Evolutionary conservation across 2,329 filamentous ascomycete genomes (phyloP), one percentile per base, ranked within the genome.

Genomic region (Claviceps lovelessii): DNA sequence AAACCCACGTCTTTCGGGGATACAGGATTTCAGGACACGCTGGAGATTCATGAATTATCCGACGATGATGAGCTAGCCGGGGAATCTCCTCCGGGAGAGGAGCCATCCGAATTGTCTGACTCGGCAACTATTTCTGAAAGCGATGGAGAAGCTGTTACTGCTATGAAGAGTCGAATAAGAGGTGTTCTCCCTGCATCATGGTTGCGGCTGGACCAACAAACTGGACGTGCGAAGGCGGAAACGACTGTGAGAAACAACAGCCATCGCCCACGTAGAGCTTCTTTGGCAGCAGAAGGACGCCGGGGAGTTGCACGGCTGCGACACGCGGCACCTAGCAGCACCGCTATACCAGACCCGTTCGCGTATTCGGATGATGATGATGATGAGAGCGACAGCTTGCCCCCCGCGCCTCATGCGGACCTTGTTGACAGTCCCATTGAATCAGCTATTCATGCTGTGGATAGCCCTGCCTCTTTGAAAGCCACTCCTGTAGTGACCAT

Each of bases 171-270:
- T 53, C 72, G 73, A 52, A 79, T 85, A 50, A 74, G 74, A 53
- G 81, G 81, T 28, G 81, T 85, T 8, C 72, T 85, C 48, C 82
- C 82, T 44, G 82, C 82, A n/a, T 85, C 82, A 6, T 84, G 81
- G 77, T 72, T 85, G 54, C 76, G 81, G 46, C 65, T 85, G 29
- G 79, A 84, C 61, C 75, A 78, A 55, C 70, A 75, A 54, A 58
- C 67, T 35, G 67, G 62, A 59, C 62, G 62, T 17, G 61, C 63
- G 55, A 70, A 66, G 54, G 61, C 60, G 41, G 58, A 63, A 52
- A 67, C 65, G 54, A 64, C 64, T 49, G 51, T 58, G 8, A 58
- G 59, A 23, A 64, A 60, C 49, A 66, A 60, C 49, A 66, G 63
- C 46, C 61, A 59, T 57, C 61, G 53, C 11, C 33, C 44, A 63